phyloP scores from a whole-genome alignment of 768 basidiomycete species.

The Rhodotorula kratochvilovae region DNA sequence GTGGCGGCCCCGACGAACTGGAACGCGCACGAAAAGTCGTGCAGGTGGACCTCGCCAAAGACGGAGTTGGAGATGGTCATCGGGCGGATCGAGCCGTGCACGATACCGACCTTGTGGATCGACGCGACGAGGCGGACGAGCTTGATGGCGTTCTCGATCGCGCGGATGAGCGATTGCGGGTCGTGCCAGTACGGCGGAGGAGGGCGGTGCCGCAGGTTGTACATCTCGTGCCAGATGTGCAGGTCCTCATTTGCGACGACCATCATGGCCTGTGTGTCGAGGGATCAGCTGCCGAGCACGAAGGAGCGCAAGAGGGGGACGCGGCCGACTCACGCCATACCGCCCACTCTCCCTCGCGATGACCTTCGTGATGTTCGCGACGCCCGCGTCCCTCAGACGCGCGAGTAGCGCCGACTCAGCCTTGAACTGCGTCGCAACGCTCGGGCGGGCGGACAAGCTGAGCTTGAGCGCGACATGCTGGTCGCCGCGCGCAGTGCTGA shows the following conservation, averaged over 20 bases:
- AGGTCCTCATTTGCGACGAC: slow-evolving; percentile 21
- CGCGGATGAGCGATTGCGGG: neutral
- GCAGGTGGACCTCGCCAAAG: slow-evolving; percentile 29
- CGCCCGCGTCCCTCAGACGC: slow-evolving; percentile 11
- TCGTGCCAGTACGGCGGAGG: slow-evolving; percentile 20
- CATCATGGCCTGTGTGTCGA: slow-evolving; percentile 15
- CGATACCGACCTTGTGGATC: slow-evolving; percentile 27
- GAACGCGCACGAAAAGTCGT: slow-evolving; percentile 38
- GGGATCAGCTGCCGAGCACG: no score
- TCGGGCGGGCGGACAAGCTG: slow-evolving; percentile 20
- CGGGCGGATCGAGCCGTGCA: slow-evolving; percentile 36
- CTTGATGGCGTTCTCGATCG: slow-evolving; percentile 21
- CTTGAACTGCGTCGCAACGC: slow-evolving; percentile 32
- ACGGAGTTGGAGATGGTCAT: slow-evolving; percentile 22
- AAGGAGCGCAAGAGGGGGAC: no score
- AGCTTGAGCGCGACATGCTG: slow-evolving; percentile 27
- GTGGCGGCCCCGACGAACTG: neutral
- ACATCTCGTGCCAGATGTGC: slow-evolving; percentile 15
- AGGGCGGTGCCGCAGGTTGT: neutral
- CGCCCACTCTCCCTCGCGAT: slow-evolving; percentile 25
- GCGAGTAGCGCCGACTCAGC: slow-evolving; percentile 14
- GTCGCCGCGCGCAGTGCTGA: slow-evolving; percentile 21
- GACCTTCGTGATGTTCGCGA: slow-evolving; percentile 22
- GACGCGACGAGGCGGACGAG: slow-evolving; percentile 25
- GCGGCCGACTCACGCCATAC: slow-evolving; percentile 10